Evolutionary conservation across 176 grass and related monocot genomes (phyloP).

Genomic region (Oryza glaberrima): DNA sequence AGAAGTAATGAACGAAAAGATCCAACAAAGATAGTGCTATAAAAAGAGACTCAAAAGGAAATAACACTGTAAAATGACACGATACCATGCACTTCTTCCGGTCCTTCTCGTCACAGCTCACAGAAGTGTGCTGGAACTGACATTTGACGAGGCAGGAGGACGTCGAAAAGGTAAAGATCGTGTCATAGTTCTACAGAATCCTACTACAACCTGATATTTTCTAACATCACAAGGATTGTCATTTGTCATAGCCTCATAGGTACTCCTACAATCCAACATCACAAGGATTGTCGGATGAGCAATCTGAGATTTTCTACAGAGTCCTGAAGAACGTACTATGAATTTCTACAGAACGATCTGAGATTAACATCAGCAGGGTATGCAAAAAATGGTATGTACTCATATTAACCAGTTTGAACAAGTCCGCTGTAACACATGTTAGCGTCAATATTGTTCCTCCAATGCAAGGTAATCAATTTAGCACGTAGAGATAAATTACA

Average conservation of each 20-base stretch:
- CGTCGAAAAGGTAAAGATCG: background rate
- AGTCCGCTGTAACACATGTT: background rate
- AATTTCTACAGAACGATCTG: background rate
- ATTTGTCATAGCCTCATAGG: too few species aligned
- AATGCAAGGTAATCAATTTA: background rate
- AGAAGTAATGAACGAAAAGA: too few species aligned
- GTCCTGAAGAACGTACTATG: too few species aligned
- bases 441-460: background rate
- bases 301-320: background rate
- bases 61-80: background rate
- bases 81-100: background rate
- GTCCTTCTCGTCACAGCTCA: background rate
- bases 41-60: background rate
- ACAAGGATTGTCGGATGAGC: background rate
- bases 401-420: background rate
- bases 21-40: too few species aligned
- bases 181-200: background rate
- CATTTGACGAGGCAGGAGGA: background rate
- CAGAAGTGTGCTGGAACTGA: background rate
- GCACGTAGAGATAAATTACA: background rate
- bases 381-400: background rate
- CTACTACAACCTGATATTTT: too few species aligned
- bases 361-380: background rate
- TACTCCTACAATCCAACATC: background rate
- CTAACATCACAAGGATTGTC: too few species aligned